Conservation (phyloP, 208 protist genomes). For the Trypanosoma melophagium region DNA sequence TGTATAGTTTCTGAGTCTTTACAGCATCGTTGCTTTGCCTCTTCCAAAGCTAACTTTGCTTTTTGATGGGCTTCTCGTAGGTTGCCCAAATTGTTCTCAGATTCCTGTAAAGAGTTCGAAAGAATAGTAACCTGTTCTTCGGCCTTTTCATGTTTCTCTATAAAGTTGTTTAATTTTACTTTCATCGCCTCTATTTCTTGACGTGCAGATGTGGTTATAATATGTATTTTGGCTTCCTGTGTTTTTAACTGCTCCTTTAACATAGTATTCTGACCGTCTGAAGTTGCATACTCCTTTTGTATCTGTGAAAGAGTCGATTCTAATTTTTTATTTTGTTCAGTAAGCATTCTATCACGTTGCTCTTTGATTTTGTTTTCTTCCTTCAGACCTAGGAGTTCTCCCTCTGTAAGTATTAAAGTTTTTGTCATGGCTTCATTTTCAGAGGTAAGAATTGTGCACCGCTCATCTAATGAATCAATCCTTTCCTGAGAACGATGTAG, state of each 20-base stretch:
- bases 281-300: slow-evolving; percentile 17
- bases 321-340: slow-evolving; percentile 15
- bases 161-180: slow-evolving; percentile 49
- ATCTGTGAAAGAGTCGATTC: slow-evolving; percentile 19
- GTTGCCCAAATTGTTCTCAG: slow-evolving; percentile 23
- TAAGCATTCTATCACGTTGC: slow-evolving; percentile 16
- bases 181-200: slow-evolving; percentile 47
- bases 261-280: slow-evolving; percentile 9
- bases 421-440: slow-evolving; percentile 52
- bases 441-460: slow-evolving; percentile 11
- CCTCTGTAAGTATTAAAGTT: slow-evolving; percentile 54
- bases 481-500: slow-evolving; percentile 17
- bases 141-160: slow-evolving; percentile 50
- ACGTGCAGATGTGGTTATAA: slow-evolving; percentile 39
- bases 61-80: slow-evolving; percentile 40
- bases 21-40: slow-evolving; percentile 62
- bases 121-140: slow-evolving; percentile 30
- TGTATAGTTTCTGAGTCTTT: slow-evolving; percentile 56
- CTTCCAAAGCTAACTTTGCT: slow-evolving; percentile 46
- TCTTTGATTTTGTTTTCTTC: slow-evolving; percentile 13
- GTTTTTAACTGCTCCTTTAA: slow-evolving; percentile 28
- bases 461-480: slow-evolving; percentile 18
- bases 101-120: slow-evolving; percentile 34
- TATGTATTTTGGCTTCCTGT: slow-evolving; percentile 33
- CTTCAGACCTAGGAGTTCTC: slow-evolving; percentile 40